Evolutionary conservation across 2,329 filamentous ascomycete species (phyloP).

Genomic region (Claviceps maximensis): DNA sequence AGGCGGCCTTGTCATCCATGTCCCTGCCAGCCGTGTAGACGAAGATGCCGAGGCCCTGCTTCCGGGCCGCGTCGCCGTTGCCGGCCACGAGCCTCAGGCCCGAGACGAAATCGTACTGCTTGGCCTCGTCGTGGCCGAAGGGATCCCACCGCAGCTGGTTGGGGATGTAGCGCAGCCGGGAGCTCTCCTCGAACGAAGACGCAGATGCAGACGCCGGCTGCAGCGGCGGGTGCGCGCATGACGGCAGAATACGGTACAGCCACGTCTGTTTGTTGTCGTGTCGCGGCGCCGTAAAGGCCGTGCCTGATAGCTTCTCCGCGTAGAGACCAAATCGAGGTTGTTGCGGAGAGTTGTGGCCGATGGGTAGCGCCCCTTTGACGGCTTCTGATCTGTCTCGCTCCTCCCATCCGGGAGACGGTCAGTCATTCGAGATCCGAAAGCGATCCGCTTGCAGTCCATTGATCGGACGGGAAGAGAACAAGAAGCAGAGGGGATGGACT

Average conservation of each 20-base stretch:
- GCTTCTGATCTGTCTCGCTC: slow-evolving; percentile 56
- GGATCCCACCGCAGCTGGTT: slow-evolving; percentile 78
- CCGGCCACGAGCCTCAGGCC: slow-evolving; percentile 61
- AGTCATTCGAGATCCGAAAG: neutral
- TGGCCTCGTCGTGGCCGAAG: slow-evolving; percentile 55
- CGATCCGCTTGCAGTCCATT: no score
- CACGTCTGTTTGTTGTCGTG: slow-evolving; percentile 58
- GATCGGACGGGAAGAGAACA: no score
- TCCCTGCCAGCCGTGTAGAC: slow-evolving; percentile 67
- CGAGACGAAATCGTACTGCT: slow-evolving; percentile 36
- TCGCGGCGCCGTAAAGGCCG: slow-evolving; percentile 56
- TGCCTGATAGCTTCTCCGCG: slow-evolving; percentile 65
- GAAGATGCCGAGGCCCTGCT: slow-evolving; percentile 66
- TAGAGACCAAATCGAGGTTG: slow-evolving; percentile 68
- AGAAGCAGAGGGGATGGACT: neutral
- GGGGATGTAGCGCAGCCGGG: slow-evolving; percentile 33
- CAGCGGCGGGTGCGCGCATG: slow-evolving; percentile 47
- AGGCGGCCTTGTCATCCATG: slow-evolving; percentile 63
- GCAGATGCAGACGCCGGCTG: slow-evolving; percentile 30
- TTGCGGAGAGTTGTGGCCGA: slow-evolving; percentile 71
- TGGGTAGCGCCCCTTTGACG: slow-evolving; percentile 56
- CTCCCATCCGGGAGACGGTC: neutral
- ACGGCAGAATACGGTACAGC: slow-evolving; percentile 58
- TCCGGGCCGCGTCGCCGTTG: slow-evolving; percentile 65
- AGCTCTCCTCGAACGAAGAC: no score